Evolutionary conservation across 257 asterid species (phyloP).

Genomic region (Fraxinus americana): DNA sequence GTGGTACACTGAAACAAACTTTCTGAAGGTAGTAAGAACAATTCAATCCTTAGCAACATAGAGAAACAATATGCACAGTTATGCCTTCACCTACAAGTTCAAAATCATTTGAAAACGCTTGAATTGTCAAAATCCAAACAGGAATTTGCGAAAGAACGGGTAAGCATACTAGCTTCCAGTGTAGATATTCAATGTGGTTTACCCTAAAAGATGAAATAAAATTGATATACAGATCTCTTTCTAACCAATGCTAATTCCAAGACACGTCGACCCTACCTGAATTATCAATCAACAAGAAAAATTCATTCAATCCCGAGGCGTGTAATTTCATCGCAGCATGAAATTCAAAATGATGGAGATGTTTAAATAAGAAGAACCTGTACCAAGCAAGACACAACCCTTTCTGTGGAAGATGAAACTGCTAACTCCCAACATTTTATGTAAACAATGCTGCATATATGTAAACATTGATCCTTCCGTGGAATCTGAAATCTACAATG

Average conservation of each 20-base stretch:
- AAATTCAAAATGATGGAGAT: not conserved
- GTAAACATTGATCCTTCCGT: not conserved
- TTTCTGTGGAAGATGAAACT: not conserved
- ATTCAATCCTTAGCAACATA: not conserved
- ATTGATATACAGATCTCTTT: not conserved
- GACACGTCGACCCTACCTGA: not conserved
- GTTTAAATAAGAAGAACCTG: not conserved
- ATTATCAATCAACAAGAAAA: not conserved
- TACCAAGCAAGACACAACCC: not conserved
- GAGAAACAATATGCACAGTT: not conserved
- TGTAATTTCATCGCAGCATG: not conserved
- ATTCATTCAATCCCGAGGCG: not conserved
- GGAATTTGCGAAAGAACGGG: not conserved
- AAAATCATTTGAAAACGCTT: not conserved
- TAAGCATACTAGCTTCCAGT: not conserved
- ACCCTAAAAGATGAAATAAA: not conserved
- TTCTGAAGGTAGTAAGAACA: not conserved
- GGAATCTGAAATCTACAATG: slow-evolving; percentile 14
- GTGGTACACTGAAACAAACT: not conserved
- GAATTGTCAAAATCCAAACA: not conserved
- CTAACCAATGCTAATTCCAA: not conserved
- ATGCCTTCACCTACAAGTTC: not conserved
- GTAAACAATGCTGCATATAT: not conserved
- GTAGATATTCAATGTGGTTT: not conserved
- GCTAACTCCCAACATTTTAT: not conserved